Percentiles rank a stretch among this genome's conserved stretches.
Conservation (phyloP, 192 early-diverging fungal genomes). For the Coemansia sp. region DNA sequence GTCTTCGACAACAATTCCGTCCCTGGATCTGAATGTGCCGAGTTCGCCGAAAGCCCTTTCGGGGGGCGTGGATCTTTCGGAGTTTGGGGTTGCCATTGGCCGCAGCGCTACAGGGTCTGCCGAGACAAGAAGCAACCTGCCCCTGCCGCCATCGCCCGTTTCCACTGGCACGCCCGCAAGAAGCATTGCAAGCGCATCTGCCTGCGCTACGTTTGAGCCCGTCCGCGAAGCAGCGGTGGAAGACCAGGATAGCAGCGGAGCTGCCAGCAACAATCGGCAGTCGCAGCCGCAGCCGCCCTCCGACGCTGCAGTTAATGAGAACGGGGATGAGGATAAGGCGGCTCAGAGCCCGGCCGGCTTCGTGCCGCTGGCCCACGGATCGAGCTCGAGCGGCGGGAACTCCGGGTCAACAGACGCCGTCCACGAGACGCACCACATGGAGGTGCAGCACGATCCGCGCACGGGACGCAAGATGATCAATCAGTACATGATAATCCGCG, state of each 20-base stretch:
- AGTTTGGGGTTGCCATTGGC: slow-evolving; percentile 44
- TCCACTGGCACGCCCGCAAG: slow-evolving; percentile 33
- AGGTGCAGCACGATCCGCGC: slow-evolving; percentile 76
- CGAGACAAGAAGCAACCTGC: slow-evolving; percentile 8
- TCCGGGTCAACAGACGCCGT: slow-evolving; percentile 48
- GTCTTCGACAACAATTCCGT: slow-evolving; percentile 36
- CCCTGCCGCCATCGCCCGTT: slow-evolving; percentile 33
- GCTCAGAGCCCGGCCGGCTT: not conserved
- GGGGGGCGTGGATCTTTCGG: slow-evolving; percentile 46
- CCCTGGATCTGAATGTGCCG: slow-evolving; percentile 31
- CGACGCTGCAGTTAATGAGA: too few relatives aligned
- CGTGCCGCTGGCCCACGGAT: not conserved
- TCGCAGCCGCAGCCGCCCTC: not conserved
- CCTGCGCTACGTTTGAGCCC: slow-evolving; percentile 32
- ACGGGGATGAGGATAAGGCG: too few relatives aligned
- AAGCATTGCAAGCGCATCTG: slow-evolving; percentile 30
- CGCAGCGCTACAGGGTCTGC: slow-evolving; percentile 2
- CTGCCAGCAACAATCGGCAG: too few relatives aligned
- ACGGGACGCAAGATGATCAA: slow-evolving; percentile 96
- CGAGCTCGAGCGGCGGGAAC: not conserved
- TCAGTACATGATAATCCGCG: slow-evolving; percentile 86
- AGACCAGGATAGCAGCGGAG: slow-evolving; percentile 2
- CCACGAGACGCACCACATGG: slow-evolving; percentile 82
- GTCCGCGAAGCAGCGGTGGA: slow-evolving; percentile 19
- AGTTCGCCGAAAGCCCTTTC: slow-evolving; percentile 38